Evolutionary conservation across 176 grass and related monocot species (phyloP).

Genomic region (Cenchrus purpureus): DNA sequence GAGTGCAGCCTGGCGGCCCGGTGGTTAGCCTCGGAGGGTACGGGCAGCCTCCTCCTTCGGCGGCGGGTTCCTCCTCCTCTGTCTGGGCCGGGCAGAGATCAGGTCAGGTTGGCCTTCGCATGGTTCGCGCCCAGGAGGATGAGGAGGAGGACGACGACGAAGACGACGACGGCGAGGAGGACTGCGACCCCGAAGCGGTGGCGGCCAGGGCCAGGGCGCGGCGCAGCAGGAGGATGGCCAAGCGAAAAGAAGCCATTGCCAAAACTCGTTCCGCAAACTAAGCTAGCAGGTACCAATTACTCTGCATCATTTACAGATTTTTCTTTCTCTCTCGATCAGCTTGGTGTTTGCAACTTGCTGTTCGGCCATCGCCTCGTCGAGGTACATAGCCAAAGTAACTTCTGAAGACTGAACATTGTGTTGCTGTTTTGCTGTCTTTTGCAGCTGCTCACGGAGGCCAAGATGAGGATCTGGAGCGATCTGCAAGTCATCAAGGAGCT

Average conservation of each 20-base stretch:
- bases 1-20: neutral
- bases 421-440: neutral
- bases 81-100: neutral
- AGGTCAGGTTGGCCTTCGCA: neutral
- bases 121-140: neutral
- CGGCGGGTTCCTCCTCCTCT: neutral
- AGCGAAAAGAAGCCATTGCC: neutral
- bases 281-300: neutral
- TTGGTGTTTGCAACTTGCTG: neutral
- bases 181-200: neutral
- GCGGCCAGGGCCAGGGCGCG: conserved; percentile 7
- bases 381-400: too few relatives aligned
- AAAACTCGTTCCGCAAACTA: neutral
- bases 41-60: neutral
- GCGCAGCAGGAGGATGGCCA: neutral
- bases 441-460: neutral
- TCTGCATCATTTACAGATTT: neutral
- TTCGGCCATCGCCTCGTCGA: too few relatives aligned
- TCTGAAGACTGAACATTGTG: neutral
- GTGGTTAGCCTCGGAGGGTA: neutral
- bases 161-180: too few relatives aligned
- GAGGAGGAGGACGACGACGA: neutral
- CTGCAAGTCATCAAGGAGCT: neutral
- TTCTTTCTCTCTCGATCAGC: neutral
- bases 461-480: neutral